Percentiles rank a stretch among this genome's conserved stretches.
Conservation (phyloP, 169 alveolate species). For the Plasmodium gaboni region DNA sequence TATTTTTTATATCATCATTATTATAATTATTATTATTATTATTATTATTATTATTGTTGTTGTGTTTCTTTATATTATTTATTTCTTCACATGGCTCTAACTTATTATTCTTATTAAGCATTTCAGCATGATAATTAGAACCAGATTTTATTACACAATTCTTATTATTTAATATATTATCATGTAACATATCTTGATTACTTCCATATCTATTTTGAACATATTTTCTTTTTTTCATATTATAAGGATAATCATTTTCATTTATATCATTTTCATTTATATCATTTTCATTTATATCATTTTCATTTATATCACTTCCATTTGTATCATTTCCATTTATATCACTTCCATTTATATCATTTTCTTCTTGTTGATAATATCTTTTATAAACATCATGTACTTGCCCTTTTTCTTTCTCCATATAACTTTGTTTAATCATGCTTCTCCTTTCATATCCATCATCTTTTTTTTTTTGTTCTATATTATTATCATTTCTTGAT, state of each 20-base stretch:
- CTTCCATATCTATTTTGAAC: neutral
- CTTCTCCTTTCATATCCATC: constrained; percentile 22
- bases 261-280: constrained; percentile 5
- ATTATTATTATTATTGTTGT: neutral
- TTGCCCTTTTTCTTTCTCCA: neutral
- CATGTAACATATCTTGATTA: neutral
- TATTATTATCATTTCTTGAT: no score
- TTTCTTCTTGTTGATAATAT: neutral
- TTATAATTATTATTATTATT: neutral
- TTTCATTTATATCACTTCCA: constrained; percentile 10
- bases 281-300: neutral
- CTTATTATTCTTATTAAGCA: no score
- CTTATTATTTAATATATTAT: no score
- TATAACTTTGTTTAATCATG: neutral
- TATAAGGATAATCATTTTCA: neutral
- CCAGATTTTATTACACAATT: no score
- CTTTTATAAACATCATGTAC: neutral
- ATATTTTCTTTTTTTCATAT: neutral
- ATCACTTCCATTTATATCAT: neutral
- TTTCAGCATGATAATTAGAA: no score
- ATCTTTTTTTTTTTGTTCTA: neutral
- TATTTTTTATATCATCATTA: neutral
- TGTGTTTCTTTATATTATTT: neutral
- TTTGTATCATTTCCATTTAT: neutral
- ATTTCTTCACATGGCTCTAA: neutral